phyloP scores from a whole-genome alignment of 2,329 filamentous ascomycete species.

The Aspergillus novofumigatus region DNA sequence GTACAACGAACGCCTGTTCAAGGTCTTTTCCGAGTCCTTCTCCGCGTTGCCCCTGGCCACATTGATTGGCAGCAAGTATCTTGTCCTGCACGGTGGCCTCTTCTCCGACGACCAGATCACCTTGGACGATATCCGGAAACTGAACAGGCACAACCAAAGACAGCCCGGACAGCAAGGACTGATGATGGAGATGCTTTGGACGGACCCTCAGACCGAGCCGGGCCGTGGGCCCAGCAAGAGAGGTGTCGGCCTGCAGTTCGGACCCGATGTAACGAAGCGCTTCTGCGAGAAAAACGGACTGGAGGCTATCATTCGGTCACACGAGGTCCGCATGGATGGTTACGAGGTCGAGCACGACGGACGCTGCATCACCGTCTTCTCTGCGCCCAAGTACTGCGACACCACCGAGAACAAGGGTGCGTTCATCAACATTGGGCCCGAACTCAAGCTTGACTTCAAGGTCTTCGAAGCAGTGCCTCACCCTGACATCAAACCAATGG shows the following conservation, averaged over 20 bases:
- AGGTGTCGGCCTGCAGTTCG: conserved; percentile 94
- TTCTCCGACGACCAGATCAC: conserved; percentile 92
- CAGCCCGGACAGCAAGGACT: conserved; percentile 90
- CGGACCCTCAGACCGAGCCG: conserved; percentile 80
- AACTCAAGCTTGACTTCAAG: conserved; percentile 87
- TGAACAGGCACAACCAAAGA: conserved; percentile 83
- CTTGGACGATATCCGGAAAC: conserved; percentile 87
- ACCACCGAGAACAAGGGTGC: conserved; percentile 97
- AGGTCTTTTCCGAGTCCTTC: conserved; percentile 97
- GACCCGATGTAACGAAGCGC: conserved; percentile 88
- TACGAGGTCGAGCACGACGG: conserved; percentile 97
- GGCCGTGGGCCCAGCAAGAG: conserved; percentile 93
- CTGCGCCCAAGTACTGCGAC: conserved; percentile 94
- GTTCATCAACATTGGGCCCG: conserved; percentile 92
- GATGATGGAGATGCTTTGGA: conserved; percentile 99
- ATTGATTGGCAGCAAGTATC: conserved; percentile 82
- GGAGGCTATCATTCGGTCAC: conserved; percentile 91
- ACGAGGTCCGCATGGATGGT: conserved; percentile 98
- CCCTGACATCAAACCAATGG: conserved; percentile 91
- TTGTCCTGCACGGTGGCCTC: conserved; percentile 88
- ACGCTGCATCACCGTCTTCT: conserved; percentile 96
- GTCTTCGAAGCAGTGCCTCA: conserved; percentile 97
- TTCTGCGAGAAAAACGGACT: conserved; percentile 97
- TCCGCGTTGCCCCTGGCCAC: conserved; percentile 90
- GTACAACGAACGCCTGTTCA: conserved; percentile 94